Evolutionary conservation across 163 green algal species (phyloP).

Genomic region (Prototheca stagnorum): DNA sequence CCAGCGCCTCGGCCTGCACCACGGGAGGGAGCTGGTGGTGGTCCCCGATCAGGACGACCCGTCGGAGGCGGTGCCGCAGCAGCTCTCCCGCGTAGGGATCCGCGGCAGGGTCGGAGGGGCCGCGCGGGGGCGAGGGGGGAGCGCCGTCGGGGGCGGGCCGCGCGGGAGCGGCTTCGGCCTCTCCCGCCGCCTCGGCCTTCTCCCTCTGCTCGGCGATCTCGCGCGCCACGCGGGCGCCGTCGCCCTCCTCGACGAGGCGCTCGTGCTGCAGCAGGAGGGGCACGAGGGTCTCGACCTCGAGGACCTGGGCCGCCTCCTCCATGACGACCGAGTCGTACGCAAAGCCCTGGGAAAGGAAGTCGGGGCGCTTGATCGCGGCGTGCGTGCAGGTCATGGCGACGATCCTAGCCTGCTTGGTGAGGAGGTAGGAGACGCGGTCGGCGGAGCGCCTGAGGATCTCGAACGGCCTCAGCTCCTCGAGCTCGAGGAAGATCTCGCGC

Average conservation of each 20-base stretch:
- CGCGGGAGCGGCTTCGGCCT: not conserved
- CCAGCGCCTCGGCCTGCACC: conserved; percentile 93
- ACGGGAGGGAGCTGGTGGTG: conserved; percentile 97
- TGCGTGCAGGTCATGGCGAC: conserved; percentile 99
- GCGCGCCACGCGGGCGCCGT: not conserved
- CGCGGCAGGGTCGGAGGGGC: too few relatives aligned
- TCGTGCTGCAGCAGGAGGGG: conserved; percentile 77
- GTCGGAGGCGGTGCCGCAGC: conserved; percentile 73
- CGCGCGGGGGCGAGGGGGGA: too few relatives aligned
- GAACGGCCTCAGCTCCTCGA: conserved; percentile 94
- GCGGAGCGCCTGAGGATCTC: conserved; percentile 71
- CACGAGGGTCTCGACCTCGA: conserved; percentile 98
- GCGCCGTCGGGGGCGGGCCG: not conserved
- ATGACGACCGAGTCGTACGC: conserved; percentile 98
- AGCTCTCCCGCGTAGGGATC: conserved; percentile 59
- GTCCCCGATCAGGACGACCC: conserved; percentile 90
- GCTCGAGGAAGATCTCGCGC: conserved; percentile 69
- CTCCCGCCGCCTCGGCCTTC: not conserved
- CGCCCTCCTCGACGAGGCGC: not conserved
- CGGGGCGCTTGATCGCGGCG: conserved; percentile 83
- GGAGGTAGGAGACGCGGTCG: conserved; percentile 63
- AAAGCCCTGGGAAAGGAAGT: conserved; percentile 90
- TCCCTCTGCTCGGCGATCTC: too few relatives aligned
- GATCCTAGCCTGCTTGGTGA: conserved; percentile 89
- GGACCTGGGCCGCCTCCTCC: conserved; percentile 90